Evolutionary conservation across 805 yeast genomes (phyloP), one percentile per base, ranked within the genome.

Genomic region (Hanseniaspora occidentalis): DNA sequence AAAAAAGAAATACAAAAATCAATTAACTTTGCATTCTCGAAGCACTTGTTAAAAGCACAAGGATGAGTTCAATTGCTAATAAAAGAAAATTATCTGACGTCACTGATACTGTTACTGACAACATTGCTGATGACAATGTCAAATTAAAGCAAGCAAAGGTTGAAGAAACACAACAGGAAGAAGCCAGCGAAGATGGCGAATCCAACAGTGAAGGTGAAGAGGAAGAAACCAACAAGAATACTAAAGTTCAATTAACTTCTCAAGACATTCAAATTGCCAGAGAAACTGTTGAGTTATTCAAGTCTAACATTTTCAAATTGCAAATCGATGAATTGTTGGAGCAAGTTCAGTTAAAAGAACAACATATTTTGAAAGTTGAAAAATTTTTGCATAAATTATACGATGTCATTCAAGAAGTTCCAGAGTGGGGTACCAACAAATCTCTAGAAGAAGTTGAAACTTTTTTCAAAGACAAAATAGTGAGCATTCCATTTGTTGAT

Each of bases 231-330:
- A 11, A 17, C 24, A 38, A 16, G 26, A 21, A 27, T 8, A 29
- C 38, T 6, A 34, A 46, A 36, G 56, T 58, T 38, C 65, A 66
- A 47, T 51, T 76, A 19, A 64, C 82, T 0, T 77, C 92, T 0
- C 88, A 84, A 50, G 96, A 92, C 43, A 77, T 89, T 36, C 95
- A 89, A 51, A 71, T 82, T 2, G 95, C 96, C 1, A 72, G 95
- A 51, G 96, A 88, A 58, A 84, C 96, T 1, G 92, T 94, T 1
- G 96, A 88, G 58, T 64, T 89, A 36, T 92, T 88, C 75, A 85
- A 88, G 54, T 85, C 96, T 7, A 92, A 88, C 60, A 86, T 92
- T 41, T 89, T 92, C 76, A 92, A 92, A 59, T 62, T 92, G 43
- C 95, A 92, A 64, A 86, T 92, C 45, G 97, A 88, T 61, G 97